These are phyloP conservation scores for Exophiala xenobiotica DNA, from an alignment of 2,329 filamentous ascomycete species.

Conservation along the genomic window DNA sequence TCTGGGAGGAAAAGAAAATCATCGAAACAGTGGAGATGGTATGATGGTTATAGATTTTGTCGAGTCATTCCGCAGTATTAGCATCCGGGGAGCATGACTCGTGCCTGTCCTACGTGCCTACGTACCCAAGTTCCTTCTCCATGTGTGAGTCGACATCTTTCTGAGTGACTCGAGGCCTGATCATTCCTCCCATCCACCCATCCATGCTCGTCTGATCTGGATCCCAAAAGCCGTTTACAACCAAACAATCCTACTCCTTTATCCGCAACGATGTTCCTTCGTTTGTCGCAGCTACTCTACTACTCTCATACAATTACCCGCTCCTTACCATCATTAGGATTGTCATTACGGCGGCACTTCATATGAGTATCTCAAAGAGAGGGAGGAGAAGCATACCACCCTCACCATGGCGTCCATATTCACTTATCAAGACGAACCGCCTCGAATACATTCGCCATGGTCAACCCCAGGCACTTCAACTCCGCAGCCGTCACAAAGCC, in stretches of 20 bases:
- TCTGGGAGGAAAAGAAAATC: too few species aligned
- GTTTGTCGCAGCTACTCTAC: slow-evolving; percentile 48
- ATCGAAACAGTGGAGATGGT: too few species aligned
- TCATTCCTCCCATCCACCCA: background rate
- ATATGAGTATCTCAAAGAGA: slow-evolving; percentile 14
- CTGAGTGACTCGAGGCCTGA: too few species aligned
- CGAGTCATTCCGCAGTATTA: too few species aligned
- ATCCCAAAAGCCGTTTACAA: background rate
- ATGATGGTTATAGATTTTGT: too few species aligned
- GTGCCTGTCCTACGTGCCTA: too few species aligned
- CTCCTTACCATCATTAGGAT: slow-evolving; percentile 38
- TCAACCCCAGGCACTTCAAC: slow-evolving; percentile 55
- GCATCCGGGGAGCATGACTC: too few species aligned
- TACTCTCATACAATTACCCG: slow-evolving; percentile 52
- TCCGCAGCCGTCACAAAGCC: slow-evolving; percentile 35
- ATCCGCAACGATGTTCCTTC: slow-evolving; percentile 46
- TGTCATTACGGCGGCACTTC: slow-evolving; percentile 12
- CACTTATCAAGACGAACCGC: slow-evolving; percentile 86
- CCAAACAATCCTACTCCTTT: background rate
- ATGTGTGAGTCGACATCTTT: too few species aligned
- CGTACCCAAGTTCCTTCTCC: too few species aligned
- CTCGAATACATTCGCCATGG: slow-evolving; percentile 89
- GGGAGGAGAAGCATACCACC: slow-evolving; percentile 2
- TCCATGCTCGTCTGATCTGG: background rate
- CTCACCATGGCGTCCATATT: slow-evolving; percentile 80